Base-by-base conservation (phyloP, 2,329 filamentous ascomycete genomes). In the Stachybotrys elegans region DNA sequence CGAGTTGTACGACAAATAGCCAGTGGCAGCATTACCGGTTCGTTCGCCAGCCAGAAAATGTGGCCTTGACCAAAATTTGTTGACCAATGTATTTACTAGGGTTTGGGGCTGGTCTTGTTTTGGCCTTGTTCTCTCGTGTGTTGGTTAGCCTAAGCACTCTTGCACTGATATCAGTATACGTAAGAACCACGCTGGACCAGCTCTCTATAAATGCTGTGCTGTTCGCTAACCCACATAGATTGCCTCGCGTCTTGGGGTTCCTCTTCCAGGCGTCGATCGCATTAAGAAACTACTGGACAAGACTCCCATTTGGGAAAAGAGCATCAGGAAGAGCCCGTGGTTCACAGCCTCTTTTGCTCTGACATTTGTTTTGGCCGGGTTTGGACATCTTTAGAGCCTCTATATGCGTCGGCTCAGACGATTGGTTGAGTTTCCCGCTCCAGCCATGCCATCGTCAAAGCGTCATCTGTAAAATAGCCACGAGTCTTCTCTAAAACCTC, bases 401-500 rank as follows among this genome's bases (percentile, higher is more conserved):
- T 37, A 38, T 35, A 77, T 43, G 11, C 6, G 16, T n/a, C 41
- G 32, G 12, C 42, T 54, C 39, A 62, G 29, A 57, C 51, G 51
- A 83, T 76, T 6, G 82, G 79, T 57, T 78, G 75, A n/a, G 88
- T 94, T 71, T 98, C 93, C 57, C 88, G 80, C 69, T 88, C 78
- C 56, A 98, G 71, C 92, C 92, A 98, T 44, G 77, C 78, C 63
- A 79, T 69, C 2, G 88, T 87, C 54, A 86, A 61, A 40, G 81
- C 69, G 59, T 94, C 89, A 3, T 80, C 71, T 51, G 84, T 72
- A 56, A 98, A 92, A 65, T 80, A 90, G 16, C 70, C 72, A 60
- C 81, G 81, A 4, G 89, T 95, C 74, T 93, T 95, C 47, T 85
- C 79, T 63, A 82, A 78, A 14, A 98, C 84, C 62, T 93, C 84